Conservation (phyloP, 2,329 filamentous ascomycete genomes). For the Chalaropsis ovoidea region DNA sequence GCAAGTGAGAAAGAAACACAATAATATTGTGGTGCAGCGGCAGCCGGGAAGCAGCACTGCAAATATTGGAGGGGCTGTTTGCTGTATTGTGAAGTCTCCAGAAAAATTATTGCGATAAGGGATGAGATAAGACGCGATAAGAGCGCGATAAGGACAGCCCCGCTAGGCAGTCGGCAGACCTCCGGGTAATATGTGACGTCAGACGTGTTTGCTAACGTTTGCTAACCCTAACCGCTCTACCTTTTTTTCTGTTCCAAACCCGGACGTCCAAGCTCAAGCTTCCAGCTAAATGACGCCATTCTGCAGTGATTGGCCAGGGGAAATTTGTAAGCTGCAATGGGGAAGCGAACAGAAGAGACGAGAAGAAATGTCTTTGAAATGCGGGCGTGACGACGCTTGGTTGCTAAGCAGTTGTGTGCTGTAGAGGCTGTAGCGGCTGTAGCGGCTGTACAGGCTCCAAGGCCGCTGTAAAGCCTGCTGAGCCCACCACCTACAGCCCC, state of each 20-base stretch:
- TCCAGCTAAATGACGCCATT: neutral
- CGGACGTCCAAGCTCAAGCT: neutral
- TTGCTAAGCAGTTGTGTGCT: neutral
- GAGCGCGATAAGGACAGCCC: neutral
- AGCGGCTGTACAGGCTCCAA: neutral
- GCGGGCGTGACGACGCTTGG: neutral
- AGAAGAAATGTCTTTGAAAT: neutral
- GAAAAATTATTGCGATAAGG: slow-evolving; percentile 20
- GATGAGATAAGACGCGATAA: slow-evolving; percentile 10
- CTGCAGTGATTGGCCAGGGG: neutral
- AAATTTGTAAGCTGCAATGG: neutral
- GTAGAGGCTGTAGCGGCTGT: neutral
- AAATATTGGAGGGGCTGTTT: neutral
- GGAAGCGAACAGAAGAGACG: neutral
- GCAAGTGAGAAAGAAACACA: neutral
- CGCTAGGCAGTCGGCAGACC: neutral
- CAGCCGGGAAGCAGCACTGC: neutral
- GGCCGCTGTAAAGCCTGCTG: neutral
- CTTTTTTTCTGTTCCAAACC: neutral
- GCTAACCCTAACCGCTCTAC: neutral
- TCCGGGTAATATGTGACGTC: neutral
- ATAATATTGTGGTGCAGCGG: neutral
- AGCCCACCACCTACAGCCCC: neutral
- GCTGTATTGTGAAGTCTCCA: neutral
- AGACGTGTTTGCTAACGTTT: neutral